Evolutionary conservation across 345 rosid species (phyloP), one percentile per base, ranked within the genome.

Genomic region (Melaleuca quinquenervia): DNA sequence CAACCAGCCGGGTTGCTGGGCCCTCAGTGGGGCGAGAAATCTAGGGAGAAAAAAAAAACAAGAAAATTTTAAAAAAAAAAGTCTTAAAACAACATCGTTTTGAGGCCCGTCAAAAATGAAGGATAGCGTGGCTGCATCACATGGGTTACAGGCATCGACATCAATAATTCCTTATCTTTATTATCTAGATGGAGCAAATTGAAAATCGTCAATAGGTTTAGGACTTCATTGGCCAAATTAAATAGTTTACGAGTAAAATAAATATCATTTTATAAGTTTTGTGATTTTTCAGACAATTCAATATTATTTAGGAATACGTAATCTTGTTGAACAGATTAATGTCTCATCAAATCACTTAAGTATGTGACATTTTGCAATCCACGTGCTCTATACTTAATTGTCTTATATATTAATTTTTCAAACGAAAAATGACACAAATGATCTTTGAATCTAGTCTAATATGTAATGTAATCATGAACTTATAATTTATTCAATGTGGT

Each of bases 21-120:
- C 32, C 29, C 7, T 58, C 1, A 11, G 16, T 15, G n/a, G 26
- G 32, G 3, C 64, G 6, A 26, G 29, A 56, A 58, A 58, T 58
- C 13, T 13, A 0, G 64, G 32, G 29, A 26, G 11, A 56, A 56
- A 56, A 4, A 8, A 26, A 56, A 26, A n/a, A 58, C 0, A 11
- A 58, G n/a, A n/a, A 7, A 52, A 52, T 50, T 52, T 52, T 10
- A 24, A 58, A 26, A 26, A 26, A 21, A 58, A 26, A 26, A 21
- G 3, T 54, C 29, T 2, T 32, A 58, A 3, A 58, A 52, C 7
- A 8, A 52, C 24, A 9, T 20, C 22, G 7, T 58, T 58, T 11
- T 11, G 15, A 58, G 32, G 3, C 13, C 7, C 3, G 2, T 55
- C 7, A 2, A 6, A 11, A 14, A 11, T 0, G 8, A 26, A 14